These are phyloP conservation scores for Passiflora organensis DNA, from an alignment of 345 rosid species.

Conservation along the genomic window DNA sequence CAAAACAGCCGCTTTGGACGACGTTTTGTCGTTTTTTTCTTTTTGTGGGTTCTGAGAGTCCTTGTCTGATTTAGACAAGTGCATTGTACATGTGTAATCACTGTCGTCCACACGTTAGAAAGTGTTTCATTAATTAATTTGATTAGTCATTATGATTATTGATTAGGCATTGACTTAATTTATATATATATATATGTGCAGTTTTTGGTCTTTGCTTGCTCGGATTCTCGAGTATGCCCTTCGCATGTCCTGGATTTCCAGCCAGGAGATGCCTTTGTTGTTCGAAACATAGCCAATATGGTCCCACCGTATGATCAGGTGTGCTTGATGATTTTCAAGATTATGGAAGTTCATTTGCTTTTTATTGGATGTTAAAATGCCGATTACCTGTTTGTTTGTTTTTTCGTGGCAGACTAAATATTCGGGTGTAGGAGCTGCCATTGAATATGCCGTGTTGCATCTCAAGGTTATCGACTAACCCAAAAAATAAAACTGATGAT, in stretches of 20 bases:
- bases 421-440: constrained; percentile 82
- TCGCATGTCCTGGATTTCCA: constrained; percentile 84
- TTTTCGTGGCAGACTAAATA: constrained; percentile 46
- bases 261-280: constrained; percentile 95
- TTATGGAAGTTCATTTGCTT: too few relatives aligned
- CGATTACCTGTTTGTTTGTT: not conserved
- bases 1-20: too few relatives aligned
- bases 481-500: too few relatives aligned
- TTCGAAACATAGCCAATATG: constrained; percentile 97
- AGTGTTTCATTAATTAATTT: too few relatives aligned
- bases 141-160: too few relatives aligned
- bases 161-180: not conserved
- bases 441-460: constrained; percentile 91
- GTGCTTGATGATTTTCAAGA: not conserved
- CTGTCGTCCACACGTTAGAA: too few relatives aligned
- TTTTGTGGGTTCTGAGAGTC: too few relatives aligned
- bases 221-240: constrained; percentile 95
- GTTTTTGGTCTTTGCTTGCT: constrained; percentile 97
- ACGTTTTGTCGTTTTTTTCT: too few relatives aligned
- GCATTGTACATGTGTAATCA: not conserved
- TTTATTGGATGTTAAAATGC: too few relatives aligned
- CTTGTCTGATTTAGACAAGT: not conserved
- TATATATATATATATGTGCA: constrained; percentile 23
- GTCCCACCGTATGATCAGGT: constrained; percentile 83
- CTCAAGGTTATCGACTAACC: constrained; percentile 52